These are phyloP conservation scores for Penicillium coprophilum DNA, from an alignment of 495 filamentous ascomycete species.

Conservation along the genomic window DNA sequence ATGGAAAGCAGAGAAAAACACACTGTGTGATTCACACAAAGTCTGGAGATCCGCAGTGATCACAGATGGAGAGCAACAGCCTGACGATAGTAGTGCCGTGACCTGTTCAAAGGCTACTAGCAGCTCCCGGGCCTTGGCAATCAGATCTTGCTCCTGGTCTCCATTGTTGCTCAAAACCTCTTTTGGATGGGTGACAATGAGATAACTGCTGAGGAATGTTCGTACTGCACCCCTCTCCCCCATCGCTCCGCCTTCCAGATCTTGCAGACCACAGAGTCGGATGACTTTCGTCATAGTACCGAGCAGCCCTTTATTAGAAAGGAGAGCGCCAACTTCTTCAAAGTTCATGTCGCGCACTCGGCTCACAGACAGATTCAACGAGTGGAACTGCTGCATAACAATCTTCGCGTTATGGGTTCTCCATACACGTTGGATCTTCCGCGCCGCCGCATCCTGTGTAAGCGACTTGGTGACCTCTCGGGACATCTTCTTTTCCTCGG, in stretches of 20 bases:
- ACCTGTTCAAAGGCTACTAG: conserved; percentile 80
- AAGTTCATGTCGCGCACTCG: conserved; percentile 73
- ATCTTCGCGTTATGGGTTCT: conserved; percentile 58
- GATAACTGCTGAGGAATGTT: conserved; percentile 88
- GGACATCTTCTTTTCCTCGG: conserved; percentile 55
- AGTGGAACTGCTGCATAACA: conserved; percentile 63
- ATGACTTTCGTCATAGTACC: conserved; percentile 68
- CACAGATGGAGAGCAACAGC: conserved; percentile 42
- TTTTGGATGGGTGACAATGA: conserved; percentile 90
- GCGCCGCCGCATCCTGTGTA: conserved; percentile 65
- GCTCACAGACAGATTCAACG: conserved; percentile 71
- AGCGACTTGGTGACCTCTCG: conserved; percentile 44
- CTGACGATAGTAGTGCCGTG: conserved; percentile 57
- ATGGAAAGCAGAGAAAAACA: conserved; percentile 88
- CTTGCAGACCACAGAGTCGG: conserved; percentile 71
- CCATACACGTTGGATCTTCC: conserved; percentile 78
- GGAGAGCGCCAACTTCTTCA: conserved; percentile 72
- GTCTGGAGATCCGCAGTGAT: conserved; percentile 47
- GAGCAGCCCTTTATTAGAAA: conserved; percentile 75
- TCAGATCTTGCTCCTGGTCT: conserved; percentile 84
- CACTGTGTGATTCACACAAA: conserved; percentile 62
- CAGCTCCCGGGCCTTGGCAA: conserved; percentile 82
- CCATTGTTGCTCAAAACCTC: conserved; percentile 85
- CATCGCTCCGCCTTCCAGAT: conserved; percentile 65
- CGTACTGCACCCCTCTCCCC: conserved; percentile 77